phyloP scores from a whole-genome alignment of 345 rosid genomes.

The Eutrema heterophyllum region DNA sequence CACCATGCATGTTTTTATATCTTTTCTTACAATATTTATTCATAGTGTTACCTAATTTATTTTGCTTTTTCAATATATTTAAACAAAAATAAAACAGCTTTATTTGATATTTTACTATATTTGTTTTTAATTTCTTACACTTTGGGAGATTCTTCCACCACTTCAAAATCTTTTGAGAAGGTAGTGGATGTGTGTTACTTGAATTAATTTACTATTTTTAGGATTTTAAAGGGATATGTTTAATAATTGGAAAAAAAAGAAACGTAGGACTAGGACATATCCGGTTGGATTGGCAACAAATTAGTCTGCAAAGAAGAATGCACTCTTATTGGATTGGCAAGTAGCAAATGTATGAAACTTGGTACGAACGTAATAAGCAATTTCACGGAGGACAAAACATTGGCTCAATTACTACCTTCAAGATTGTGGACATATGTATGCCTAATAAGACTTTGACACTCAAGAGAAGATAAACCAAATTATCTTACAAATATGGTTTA shows the following conservation, averaged over 20 bases:
- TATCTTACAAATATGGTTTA: no score
- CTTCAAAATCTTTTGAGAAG: not conserved
- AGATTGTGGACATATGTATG: no score
- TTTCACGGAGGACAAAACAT: no score
- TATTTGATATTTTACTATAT: not conserved
- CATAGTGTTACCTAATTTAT: not conserved
- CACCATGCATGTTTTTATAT: not conserved
- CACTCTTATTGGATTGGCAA: no score
- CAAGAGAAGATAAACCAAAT: no score
- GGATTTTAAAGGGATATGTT: not conserved
- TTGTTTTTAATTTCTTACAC: not conserved
- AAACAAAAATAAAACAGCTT: not conserved
- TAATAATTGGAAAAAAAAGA: not conserved
- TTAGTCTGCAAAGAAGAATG: no score
- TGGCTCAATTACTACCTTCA: no score
- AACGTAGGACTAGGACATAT: not conserved
- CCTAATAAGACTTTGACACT: no score
- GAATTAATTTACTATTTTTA: not conserved
- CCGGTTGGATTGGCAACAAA: no score
- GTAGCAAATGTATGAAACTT: no score
- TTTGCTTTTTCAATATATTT: not conserved
- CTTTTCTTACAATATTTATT: not conserved
- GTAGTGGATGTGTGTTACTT: not conserved
- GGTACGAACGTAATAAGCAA: no score
- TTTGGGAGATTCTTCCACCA: constrained; percentile 1